Percentiles rank a stretch among this genome's conserved stretches.
Conservation (phyloP, 2,329 filamentous ascomycete species). For the Pseudogymnoascus sp. region DNA sequence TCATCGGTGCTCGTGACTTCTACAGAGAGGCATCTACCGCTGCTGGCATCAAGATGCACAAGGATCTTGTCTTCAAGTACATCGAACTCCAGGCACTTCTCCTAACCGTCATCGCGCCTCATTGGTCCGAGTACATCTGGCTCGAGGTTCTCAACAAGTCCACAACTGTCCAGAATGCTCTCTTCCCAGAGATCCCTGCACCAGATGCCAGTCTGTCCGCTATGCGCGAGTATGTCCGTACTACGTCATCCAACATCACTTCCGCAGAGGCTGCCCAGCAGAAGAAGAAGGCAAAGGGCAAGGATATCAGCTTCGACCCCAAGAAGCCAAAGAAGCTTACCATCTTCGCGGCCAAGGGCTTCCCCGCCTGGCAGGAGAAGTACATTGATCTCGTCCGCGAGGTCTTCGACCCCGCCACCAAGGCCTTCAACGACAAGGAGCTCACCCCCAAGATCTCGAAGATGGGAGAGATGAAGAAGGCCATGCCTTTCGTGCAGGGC, state of each 20-base stretch:
- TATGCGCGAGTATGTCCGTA: conserved; percentile 72
- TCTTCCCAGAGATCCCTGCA: conserved; percentile 62
- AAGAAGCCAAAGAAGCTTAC: conserved; percentile 87
- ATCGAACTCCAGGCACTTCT: conserved; percentile 80
- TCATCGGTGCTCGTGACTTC: conserved; percentile 78
- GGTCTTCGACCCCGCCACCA: conserved; percentile 54
- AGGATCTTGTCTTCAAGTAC: conserved; percentile 69
- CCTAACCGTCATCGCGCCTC: conserved; percentile 76
- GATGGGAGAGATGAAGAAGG: conserved; percentile 87
- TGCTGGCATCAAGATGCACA: conserved; percentile 78
- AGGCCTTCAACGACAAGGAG: conserved; percentile 69
- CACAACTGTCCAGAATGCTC: conserved; percentile 68
- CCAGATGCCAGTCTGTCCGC: conserved; percentile 63
- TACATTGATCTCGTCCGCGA: conserved; percentile 74
- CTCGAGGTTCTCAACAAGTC: conserved; percentile 76
- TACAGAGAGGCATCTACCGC: conserved; percentile 78
- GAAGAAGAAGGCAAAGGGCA: conserved; percentile 92
- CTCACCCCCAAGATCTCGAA: conserved; percentile 73
- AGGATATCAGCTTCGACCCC: conserved; percentile 75
- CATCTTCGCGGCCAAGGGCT: conserved; percentile 72
- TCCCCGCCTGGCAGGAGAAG: conserved; percentile 85
- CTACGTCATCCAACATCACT: conserved; percentile 67
- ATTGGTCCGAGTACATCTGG: conserved; percentile 95
- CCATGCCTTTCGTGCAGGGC: conserved; percentile 89
- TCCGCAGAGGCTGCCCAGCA: conserved; percentile 74